Evolutionary conservation across 1,284 basidiomycete genomes (phyloP).

Genomic region (Sporisorium graminicola): DNA sequence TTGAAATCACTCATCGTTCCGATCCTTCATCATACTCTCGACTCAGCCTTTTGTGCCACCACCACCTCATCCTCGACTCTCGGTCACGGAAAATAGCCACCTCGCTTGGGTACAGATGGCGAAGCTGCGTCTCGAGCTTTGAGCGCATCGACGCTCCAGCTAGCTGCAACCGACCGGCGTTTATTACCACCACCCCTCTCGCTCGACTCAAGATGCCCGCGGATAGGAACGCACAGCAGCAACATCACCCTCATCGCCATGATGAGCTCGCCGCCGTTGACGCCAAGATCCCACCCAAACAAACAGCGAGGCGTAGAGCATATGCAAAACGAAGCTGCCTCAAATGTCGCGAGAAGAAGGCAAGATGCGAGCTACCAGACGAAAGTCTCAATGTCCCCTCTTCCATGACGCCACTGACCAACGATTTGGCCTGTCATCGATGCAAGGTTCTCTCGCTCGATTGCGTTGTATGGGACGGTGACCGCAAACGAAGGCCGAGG

Average conservation of each 20-base stretch:
- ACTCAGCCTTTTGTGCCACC: constrained; percentile 1
- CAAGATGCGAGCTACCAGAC: constrained; percentile 54
- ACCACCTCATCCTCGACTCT: constrained; percentile 1
- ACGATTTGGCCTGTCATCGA: constrained; percentile 44
- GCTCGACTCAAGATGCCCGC: constrained; percentile 20
- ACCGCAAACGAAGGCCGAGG: constrained; percentile 52
- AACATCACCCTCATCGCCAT: not conserved
- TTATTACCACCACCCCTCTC: not conserved
- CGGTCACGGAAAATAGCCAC: not conserved
- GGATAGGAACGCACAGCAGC: constrained; percentile 10
- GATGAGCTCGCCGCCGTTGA: constrained; percentile 15
- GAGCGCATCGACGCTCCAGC: constrained; percentile 5
- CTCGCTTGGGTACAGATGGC: not conserved
- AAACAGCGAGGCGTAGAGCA: constrained; percentile 41
- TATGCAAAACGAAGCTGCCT: constrained; percentile 60
- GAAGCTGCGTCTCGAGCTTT: not conserved
- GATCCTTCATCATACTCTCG: not conserved
- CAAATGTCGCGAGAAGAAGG: constrained; percentile 56
- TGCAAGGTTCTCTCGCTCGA: constrained; percentile 51
- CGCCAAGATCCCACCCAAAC: constrained; percentile 17
- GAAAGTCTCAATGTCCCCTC: constrained; percentile 45
- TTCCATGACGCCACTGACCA: constrained; percentile 35
- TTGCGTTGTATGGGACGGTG: constrained; percentile 59
- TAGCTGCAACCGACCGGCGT: not conserved
- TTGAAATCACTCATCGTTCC: not conserved